Conservation (phyloP, 352 stramenopile species). For the Phytopythium kandeliae region DNA sequence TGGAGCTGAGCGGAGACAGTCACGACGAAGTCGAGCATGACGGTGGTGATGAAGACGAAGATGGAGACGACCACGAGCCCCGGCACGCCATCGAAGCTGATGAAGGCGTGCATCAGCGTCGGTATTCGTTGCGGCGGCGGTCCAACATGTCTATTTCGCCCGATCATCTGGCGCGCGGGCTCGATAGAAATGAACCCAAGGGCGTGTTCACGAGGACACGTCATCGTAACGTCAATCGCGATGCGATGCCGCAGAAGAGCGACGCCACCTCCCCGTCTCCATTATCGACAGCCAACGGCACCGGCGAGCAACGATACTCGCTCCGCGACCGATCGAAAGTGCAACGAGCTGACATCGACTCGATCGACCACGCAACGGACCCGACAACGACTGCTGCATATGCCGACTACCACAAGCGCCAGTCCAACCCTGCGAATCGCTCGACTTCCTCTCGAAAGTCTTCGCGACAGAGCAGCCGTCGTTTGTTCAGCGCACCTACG, state of each 20-base stretch:
- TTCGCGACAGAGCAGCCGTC: slow-evolving; percentile 12
- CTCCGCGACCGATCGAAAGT: slow-evolving; percentile 71
- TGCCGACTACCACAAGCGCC: slow-evolving; percentile 64
- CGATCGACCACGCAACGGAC: slow-evolving; percentile 20
- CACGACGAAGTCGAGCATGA: slow-evolving; percentile 14
- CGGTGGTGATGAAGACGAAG: slow-evolving; percentile 13
- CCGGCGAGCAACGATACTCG: slow-evolving; percentile 44
- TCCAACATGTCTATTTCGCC: neutral
- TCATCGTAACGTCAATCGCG: slow-evolving; percentile 14
- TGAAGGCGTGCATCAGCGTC: slow-evolving; percentile 10
- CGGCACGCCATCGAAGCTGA: slow-evolving; percentile 13
- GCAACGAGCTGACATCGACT: slow-evolving; percentile 23
- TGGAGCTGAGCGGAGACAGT: slow-evolving; percentile 17
- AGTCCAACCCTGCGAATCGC: slow-evolving; percentile 9
- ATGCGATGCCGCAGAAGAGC: slow-evolving; percentile 10
- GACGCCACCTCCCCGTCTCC: slow-evolving; percentile 10
- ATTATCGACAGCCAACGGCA: slow-evolving; percentile 13
- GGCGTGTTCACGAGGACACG: slow-evolving; percentile 17
- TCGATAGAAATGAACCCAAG: slow-evolving; percentile 1
- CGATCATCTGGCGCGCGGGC: neutral
- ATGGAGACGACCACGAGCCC: slow-evolving; percentile 13
- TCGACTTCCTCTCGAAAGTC: slow-evolving; percentile 2
- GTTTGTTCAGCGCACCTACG: slow-evolving; percentile 18
- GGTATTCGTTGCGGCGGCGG: slow-evolving; percentile 8
- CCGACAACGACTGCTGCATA: slow-evolving; percentile 40